phyloP scores from a whole-genome alignment of 768 basidiomycete species.

The Russula ochroleuca region DNA sequence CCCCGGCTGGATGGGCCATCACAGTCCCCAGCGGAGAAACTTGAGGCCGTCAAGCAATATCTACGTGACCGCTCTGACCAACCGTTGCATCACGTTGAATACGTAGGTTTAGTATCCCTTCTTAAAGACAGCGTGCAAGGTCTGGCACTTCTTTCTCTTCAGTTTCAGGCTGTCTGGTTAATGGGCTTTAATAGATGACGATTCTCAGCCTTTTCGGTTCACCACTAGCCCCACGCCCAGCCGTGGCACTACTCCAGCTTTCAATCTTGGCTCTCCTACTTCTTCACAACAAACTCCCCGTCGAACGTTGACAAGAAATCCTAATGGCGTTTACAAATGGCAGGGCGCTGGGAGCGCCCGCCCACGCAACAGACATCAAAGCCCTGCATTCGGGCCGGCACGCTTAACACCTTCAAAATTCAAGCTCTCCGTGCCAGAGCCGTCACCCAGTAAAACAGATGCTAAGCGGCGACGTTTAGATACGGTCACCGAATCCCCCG shows the following conservation, averaged over 20 bases:
- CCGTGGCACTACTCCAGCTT: slow-evolving; percentile 38
- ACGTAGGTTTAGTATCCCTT: slow-evolving; percentile 51
- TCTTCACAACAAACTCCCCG: slow-evolving; percentile 39
- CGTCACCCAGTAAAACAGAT: slow-evolving; percentile 40
- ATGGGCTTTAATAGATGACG: slow-evolving; percentile 27
- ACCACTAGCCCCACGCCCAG: slow-evolving; percentile 45
- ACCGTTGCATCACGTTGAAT: slow-evolving; percentile 49
- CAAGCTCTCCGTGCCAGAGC: slow-evolving; percentile 40
- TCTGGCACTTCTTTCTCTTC: slow-evolving; percentile 29
- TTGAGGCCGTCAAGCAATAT: slow-evolving; percentile 48
- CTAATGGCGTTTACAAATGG: slow-evolving; percentile 71
- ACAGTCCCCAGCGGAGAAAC: slow-evolving; percentile 41
- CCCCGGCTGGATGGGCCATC: slow-evolving; percentile 14
- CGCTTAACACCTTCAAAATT: slow-evolving; percentile 45
- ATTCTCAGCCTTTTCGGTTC: slow-evolving; percentile 58
- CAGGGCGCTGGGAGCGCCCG: slow-evolving; percentile 73
- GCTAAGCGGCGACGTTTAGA: slow-evolving; percentile 60
- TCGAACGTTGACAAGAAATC: slow-evolving; percentile 60
- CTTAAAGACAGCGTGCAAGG: slow-evolving; percentile 50
- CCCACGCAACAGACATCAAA: slow-evolving; percentile 63
- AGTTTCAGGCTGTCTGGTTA: slow-evolving; percentile 12
- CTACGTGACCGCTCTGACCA: slow-evolving; percentile 42
- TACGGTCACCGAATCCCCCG: slow-evolving; percentile 40
- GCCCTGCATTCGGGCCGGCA: slow-evolving; percentile 62
- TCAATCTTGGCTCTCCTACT: slow-evolving; percentile 28